These are phyloP conservation scores for Rhododendron molle DNA, from an alignment of 148 eudicot genomes.

Conservation along the genomic window DNA sequence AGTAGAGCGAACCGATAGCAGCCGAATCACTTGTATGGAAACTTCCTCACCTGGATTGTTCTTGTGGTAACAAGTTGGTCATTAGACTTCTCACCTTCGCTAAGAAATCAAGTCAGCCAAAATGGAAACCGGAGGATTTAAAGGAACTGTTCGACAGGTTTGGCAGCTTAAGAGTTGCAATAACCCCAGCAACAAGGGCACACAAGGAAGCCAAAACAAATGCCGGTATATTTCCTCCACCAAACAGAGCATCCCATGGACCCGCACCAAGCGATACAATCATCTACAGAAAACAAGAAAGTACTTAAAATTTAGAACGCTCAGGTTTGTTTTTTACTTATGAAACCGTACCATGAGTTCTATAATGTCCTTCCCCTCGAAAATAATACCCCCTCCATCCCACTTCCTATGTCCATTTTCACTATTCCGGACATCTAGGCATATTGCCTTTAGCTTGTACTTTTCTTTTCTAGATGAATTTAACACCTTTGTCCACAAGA, in stretches of 20 bases:
- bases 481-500: not conserved
- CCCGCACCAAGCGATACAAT: constrained; percentile 96
- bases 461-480: not conserved
- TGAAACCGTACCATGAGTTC: not conserved
- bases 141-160: constrained; percentile 54
- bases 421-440: not conserved
- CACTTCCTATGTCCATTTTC: not conserved
- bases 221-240: constrained; percentile 93
- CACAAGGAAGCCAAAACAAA: constrained; percentile 77
- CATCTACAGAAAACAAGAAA: constrained; percentile 41
- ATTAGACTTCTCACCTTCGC: not conserved
- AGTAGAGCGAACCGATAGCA: not conserved
- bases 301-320: not conserved
- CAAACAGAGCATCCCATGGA: constrained; percentile 96
- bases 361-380: not conserved
- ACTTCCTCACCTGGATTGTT: not conserved
- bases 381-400: not conserved
- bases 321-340: not conserved
- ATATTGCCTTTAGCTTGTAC: not conserved
- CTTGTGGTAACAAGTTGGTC: constrained; percentile 19
- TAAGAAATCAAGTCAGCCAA: constrained; percentile 46
- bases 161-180: constrained; percentile 75
- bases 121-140: constrained; percentile 73
- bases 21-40: not conserved
- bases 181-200: constrained; percentile 72